Conservation (phyloP, 345 rosid species). For the Erucastrum elatum region DNA sequence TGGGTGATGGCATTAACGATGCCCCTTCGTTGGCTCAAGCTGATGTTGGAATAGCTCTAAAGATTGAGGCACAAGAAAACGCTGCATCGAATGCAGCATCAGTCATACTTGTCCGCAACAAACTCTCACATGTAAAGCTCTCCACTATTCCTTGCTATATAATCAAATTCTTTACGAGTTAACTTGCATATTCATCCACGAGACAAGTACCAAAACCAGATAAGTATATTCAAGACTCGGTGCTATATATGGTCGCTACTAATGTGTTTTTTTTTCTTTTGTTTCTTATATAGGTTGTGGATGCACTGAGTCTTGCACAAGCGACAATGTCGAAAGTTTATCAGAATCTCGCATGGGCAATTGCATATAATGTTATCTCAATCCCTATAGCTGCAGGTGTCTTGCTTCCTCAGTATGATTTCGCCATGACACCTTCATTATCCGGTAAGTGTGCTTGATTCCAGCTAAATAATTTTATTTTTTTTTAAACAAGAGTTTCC, state of each 20-base stretch:
- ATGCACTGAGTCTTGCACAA: constrained; percentile 79
- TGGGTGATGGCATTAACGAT: constrained; percentile 96
- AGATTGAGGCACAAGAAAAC: constrained; percentile 82
- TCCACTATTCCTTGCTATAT: neutral
- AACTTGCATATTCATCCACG: neutral
- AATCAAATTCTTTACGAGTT: neutral
- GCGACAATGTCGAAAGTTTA: constrained; percentile 90
- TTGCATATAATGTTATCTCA: constrained; percentile 73
- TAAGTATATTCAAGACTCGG: neutral
- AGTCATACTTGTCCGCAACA: constrained; percentile 84
- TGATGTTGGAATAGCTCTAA: constrained; percentile 88
- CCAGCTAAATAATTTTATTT: neutral
- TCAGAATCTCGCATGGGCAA: constrained; percentile 89
- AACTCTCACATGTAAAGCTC: constrained; percentile 70
- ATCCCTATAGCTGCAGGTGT: constrained; percentile 91
- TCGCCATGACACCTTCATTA: constrained; percentile 90
- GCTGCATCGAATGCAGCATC: constrained; percentile 93
- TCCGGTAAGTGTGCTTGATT: constrained; percentile 53
- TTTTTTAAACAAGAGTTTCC: no score
- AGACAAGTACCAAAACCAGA: neutral
- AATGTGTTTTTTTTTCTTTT: neutral
- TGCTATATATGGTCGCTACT: neutral
- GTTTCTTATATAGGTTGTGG: constrained; percentile 62
- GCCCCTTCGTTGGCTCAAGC: constrained; percentile 96
- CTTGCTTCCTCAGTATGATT: constrained; percentile 77